Evolutionary conservation across 331 rosid genomes (phyloP), one percentile per base, ranked within the genome.

Genomic region (Prunus yedoensis): DNA sequence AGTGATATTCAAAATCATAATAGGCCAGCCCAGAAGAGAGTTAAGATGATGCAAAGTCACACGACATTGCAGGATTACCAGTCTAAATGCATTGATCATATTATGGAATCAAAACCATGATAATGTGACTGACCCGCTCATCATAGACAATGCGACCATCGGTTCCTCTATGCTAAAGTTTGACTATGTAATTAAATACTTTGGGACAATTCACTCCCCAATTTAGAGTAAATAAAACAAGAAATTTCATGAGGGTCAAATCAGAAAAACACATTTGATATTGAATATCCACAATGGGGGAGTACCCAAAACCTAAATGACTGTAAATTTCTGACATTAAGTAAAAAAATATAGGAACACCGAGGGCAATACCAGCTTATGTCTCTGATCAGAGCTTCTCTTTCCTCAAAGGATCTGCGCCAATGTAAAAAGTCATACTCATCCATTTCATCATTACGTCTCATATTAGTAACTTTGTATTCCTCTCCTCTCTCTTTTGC

Each of bases 301-400:
- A 35, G 8, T 35, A 35, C 41, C 41, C 41, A 35, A 5, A 35
- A 35, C 41, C 41, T 35, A 35, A 35, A 35, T 35, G 41, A 23
- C 10, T 0, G 41, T 21, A 47, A 71, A 67, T 35, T 51, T 69
- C 57, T 43, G 7, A 27, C 20, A 73, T 30, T 16, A 15, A 60
- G 58, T 16, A 21, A 6, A 43, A 77, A 23, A 43, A 64, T 10
- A 67, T 51, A 54, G 7, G 38, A 32, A 18, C 46, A 47, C 46
- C 3, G 16, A 74, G 5, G 63, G 47, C 20, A 35, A 4, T 90
- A 94, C 97, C 97, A 83, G 87, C 96, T 89, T 62, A 92, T 90
- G 85, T 94, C 99, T 87, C 99, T 94, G 79, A 92, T 68, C 85
- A 90, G 70, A 32, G 96, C 96, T 81, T 94, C 96, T 84, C 97